Evolutionary conservation across 768 basidiomycete genomes (phyloP), one percentile per base, ranked within the genome.

Genomic region (Guyanaporus albipodus): DNA sequence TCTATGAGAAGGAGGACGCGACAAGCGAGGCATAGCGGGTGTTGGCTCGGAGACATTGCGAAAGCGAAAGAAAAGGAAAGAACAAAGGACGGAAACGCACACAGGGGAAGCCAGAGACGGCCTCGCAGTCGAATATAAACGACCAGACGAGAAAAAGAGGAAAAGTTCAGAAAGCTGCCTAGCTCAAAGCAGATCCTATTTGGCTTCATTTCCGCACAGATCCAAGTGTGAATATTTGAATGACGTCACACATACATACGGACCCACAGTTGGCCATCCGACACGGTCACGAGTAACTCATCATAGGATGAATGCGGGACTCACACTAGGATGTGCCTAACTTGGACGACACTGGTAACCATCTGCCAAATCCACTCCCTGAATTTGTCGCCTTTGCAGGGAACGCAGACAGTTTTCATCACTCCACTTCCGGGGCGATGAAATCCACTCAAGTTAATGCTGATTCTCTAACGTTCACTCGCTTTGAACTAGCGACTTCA

Each of bases 1-100:
- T 81, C 80, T 55, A 83, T 71, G 46, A 83, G 66, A 50, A 84
- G 75, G 48, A 84, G 77, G 21, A 79, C 75, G 46, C 75, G 76
- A 34, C 57, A 55, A 17, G 66, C 15, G 46, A 50, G 39, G 35
- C 23, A 57, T 35, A 54, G 26, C 2, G 55, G 42, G 8, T 42
- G 47, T 36, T 62, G 63, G 32, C 51, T 52, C 22, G 49, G 39
- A 39, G 60, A 50, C 59, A 66, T 64, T 46, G 18, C 5, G 26
- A 37, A 38, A 11, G 29, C 23, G 11, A 23, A 40, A 36, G 26
- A 29, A 8, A 11, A 26, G 5, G 29, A 26, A 37, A 36, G n/a
- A 43, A 37, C 6, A n/a, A 21, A 28, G 14, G 22, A 42, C 33
- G 6, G 14, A 28, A 35, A 12, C 12, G 28, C n/a, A n/a, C n/a